Percentiles rank a stretch among this genome's conserved stretches.
phyloP scores from a whole-genome alignment of 139 green algal species.

The Coelastrella sp. region DNA sequence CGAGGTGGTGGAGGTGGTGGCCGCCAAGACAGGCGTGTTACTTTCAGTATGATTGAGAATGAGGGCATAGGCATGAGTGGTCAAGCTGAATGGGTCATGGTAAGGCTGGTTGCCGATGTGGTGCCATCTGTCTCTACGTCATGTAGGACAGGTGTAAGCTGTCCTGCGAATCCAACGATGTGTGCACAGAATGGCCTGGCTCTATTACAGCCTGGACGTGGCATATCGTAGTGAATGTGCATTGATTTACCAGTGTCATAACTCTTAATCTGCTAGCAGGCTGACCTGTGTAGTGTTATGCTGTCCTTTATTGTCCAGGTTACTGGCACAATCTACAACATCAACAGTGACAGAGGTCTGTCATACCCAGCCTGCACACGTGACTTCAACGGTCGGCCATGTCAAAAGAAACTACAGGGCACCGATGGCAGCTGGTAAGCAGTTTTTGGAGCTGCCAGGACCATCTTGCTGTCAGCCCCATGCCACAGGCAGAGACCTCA shows the following conservation, averaged over 20 bases:
- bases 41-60: constrained; percentile 82
- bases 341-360: constrained; percentile 61
- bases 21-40: constrained; percentile 72
- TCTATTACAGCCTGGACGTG: too few relatives aligned
- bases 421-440: constrained; percentile 48
- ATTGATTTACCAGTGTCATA: too few relatives aligned
- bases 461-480: too few relatives aligned
- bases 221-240: too few relatives aligned
- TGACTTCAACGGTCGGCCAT: constrained; percentile 69
- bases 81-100: constrained; percentile 79
- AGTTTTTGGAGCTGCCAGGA: too few relatives aligned
- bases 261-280: too few relatives aligned
- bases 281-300: constrained; percentile 14
- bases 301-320: constrained; percentile 39
- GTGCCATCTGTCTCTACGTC: too few relatives aligned
- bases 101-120: constrained; percentile 55
- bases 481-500: too few relatives aligned
- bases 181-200: too few relatives aligned
- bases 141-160: too few relatives aligned
- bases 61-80: constrained; percentile 81
- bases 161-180: too few relatives aligned
- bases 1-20: constrained; percentile 62
- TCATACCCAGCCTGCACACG: constrained; percentile 77
- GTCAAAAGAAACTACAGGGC: constrained; percentile 86
- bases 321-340: constrained; percentile 64